A percentile compares a stretch with the other conserved stretches of the same genome.
Evolutionary conservation across 768 basidiomycete genomes (phyloP).

Genomic region (Collybia mongolica): DNA sequence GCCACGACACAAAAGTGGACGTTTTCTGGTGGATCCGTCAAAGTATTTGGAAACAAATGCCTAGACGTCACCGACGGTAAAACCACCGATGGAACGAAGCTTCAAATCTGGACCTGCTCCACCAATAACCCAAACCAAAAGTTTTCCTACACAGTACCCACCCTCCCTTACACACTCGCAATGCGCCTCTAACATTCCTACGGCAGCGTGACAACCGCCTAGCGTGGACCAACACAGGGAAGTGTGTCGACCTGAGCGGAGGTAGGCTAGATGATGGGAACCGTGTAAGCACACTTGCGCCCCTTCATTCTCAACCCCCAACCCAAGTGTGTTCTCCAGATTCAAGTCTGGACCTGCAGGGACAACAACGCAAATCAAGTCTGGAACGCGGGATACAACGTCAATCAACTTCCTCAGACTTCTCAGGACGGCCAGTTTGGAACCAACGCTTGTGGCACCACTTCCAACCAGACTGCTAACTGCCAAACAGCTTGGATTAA

Average conservation of each 20-base stretch:
- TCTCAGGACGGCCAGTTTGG: slow-evolving; percentile 63
- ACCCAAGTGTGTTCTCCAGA: slow-evolving; percentile 22
- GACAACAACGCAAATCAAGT: slow-evolving; percentile 45
- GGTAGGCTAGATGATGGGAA: slow-evolving; percentile 40
- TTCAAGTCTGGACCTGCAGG: slow-evolving; percentile 46
- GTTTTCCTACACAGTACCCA: slow-evolving; percentile 40
- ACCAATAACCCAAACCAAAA: slow-evolving; percentile 40
- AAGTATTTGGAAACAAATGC: slow-evolving; percentile 47
- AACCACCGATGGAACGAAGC: slow-evolving; percentile 39
- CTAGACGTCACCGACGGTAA: slow-evolving; percentile 43
- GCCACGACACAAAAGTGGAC: slow-evolving; percentile 47
- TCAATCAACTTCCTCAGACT: slow-evolving; percentile 38
- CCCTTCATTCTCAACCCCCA: background rate
- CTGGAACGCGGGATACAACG: slow-evolving; percentile 51
- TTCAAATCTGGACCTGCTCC: slow-evolving; percentile 52
- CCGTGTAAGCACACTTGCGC: slow-evolving; percentile 26
- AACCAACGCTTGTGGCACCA: slow-evolving; percentile 60
- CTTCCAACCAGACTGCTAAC: slow-evolving; percentile 51
- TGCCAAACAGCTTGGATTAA: slow-evolving; percentile 75
- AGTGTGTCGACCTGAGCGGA: slow-evolving; percentile 46
- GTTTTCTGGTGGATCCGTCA: slow-evolving; percentile 40
- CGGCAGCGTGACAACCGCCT: slow-evolving; percentile 34
- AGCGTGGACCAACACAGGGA: slow-evolving; percentile 46
- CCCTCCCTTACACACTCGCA: too few species aligned
- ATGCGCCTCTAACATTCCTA: background rate